These are phyloP conservation scores for Oidiodendron maius DNA, from an alignment of 495 filamentous ascomycete species.

Conservation along the genomic window DNA sequence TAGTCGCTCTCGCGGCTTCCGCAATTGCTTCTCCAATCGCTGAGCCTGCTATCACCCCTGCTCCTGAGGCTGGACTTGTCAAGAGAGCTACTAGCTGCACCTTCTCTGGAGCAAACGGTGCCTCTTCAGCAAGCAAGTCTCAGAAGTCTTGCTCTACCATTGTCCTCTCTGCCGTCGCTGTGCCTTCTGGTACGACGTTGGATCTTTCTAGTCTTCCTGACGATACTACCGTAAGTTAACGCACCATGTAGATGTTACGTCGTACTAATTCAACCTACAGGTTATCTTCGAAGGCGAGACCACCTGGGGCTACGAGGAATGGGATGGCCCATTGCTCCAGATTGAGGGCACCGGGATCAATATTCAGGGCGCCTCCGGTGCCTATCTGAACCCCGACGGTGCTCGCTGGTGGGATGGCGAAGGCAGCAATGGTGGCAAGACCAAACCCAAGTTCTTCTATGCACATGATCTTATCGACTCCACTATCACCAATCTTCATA, in stretches of 20 bases:
- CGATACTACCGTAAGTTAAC: conserved; percentile 29
- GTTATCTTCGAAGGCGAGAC: conserved; percentile 15
- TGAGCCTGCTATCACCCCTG: conserved; percentile 13
- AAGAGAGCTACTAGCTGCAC: conserved; percentile 39
- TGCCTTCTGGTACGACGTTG: conserved; percentile 47
- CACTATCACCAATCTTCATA: conserved; percentile 30
- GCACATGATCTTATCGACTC: conserved; percentile 35
- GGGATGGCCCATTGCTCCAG: conserved; percentile 38
- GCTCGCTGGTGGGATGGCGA: conserved; percentile 45
- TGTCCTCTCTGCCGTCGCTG: conserved; percentile 38
- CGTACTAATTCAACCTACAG: not conserved
- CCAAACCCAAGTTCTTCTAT: conserved; percentile 47
- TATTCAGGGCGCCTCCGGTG: conserved; percentile 27
- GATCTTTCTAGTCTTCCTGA: conserved; percentile 40
- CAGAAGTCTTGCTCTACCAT: conserved; percentile 47
- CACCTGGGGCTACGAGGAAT: conserved; percentile 41
- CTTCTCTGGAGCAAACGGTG: conserved; percentile 36
- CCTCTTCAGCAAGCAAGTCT: conserved; percentile 32
- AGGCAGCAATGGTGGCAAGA: conserved; percentile 43
- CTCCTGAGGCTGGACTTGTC: conserved; percentile 17
- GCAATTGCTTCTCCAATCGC: not conserved
- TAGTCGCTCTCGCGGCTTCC: not conserved
- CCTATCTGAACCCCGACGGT: conserved; percentile 35
- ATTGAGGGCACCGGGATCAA: conserved; percentile 40
- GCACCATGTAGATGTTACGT: not conserved